Conservation (phyloP, 495 filamentous ascomycete species). For the Podospora bellae-mahoneyi region DNA sequence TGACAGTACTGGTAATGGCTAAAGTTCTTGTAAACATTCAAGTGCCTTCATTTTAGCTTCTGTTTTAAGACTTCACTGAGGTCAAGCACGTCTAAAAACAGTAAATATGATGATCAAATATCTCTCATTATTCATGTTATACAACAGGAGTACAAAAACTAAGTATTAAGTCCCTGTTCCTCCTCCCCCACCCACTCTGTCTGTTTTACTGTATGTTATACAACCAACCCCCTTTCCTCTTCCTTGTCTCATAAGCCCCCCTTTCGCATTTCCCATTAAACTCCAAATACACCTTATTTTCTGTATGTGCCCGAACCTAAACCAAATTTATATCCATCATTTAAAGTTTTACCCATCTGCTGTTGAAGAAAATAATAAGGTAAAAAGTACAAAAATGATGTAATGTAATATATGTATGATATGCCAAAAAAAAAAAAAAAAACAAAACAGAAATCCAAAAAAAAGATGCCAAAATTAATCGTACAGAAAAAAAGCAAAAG, state of each 20-base stretch:
- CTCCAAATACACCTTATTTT: neutral
- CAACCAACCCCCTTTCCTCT: neutral
- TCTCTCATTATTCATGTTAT: neutral
- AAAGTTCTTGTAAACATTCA: too few relatives aligned
- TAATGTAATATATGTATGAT: neutral
- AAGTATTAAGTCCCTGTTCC: neutral
- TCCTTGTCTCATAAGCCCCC: neutral
- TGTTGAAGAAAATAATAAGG: conserved; percentile 5
- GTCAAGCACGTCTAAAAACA: neutral
- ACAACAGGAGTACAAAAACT: neutral
- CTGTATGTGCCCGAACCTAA: neutral
- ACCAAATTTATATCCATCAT: neutral
- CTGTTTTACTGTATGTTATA: neutral
- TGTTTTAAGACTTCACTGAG: too few relatives aligned
- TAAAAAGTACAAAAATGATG: conserved; percentile 7
- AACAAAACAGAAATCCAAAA: neutral
- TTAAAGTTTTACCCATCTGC: neutral
- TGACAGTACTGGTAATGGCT: too few relatives aligned
- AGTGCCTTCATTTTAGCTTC: too few relatives aligned
- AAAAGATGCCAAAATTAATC: conserved; percentile 13
- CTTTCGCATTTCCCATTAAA: neutral
- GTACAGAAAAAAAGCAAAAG: conserved; percentile 13
- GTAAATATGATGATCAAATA: neutral
- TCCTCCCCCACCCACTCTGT: neutral
- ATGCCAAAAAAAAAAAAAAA: neutral